Percentiles rank a stretch among this genome's conserved stretches.
Evolutionary conservation across 176 grass and related monocot species (phyloP).

Genomic region (Raddia distichophylla): DNA sequence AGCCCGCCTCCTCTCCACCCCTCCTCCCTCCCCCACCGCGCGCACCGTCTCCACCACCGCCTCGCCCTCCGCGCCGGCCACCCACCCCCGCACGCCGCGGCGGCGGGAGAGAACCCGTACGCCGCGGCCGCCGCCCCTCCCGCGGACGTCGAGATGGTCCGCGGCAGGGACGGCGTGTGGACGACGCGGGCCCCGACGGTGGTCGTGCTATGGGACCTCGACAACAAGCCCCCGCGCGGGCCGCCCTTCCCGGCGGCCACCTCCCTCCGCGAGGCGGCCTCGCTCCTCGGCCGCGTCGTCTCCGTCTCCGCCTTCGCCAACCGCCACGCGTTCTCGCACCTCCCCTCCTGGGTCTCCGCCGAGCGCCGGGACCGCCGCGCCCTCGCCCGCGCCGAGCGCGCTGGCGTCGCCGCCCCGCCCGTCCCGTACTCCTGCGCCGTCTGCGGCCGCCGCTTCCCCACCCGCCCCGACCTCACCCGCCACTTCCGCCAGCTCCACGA

Average conservation of each 20-base stretch:
- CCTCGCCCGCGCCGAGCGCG: conserved; percentile 72
- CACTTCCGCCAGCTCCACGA: conserved; percentile 96
- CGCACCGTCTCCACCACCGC: conserved; percentile 13
- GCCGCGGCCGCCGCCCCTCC: neutral
- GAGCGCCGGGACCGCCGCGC: conserved; percentile 68
- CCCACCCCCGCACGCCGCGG: neutral
- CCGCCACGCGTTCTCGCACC: conserved; percentile 80
- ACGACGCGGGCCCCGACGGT: conserved; percentile 63
- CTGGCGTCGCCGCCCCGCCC: conserved; percentile 47
- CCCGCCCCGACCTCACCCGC: conserved; percentile 73
- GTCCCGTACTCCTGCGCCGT: conserved; percentile 75
- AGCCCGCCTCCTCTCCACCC: conserved; percentile 10
- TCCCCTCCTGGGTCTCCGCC: conserved; percentile 68
- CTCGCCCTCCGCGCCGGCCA: conserved; percentile 24
- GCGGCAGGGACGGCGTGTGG: conserved; percentile 57
- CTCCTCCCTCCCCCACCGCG: neutral
- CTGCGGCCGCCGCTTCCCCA: conserved; percentile 90
- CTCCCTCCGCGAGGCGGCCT: conserved; percentile 57
- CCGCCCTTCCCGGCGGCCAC: conserved; percentile 68
- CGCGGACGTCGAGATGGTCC: conserved; percentile 63
- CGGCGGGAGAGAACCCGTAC: conserved; percentile 38
- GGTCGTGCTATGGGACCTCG: conserved; percentile 90
- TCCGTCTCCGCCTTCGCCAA: conserved; percentile 91
- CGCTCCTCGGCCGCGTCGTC: conserved; percentile 75
- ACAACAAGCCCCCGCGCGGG: conserved; percentile 91